These are phyloP conservation scores for Pseudocercospora crystallina DNA, from an alignment of 2,329 filamentous ascomycete genomes.

Conservation along the genomic window DNA sequence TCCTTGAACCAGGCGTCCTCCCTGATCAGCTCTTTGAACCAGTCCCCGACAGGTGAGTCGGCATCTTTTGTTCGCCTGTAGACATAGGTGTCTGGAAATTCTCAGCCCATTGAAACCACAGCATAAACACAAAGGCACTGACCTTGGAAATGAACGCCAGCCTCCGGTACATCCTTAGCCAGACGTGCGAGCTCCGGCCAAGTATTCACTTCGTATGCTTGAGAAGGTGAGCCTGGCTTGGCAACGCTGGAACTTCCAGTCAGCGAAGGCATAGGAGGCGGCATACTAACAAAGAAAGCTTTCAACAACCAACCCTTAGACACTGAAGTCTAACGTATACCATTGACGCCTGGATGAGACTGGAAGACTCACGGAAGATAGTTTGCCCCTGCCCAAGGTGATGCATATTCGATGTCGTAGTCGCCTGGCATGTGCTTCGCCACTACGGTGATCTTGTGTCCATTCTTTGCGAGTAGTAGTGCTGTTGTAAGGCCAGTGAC, in stretches of 20 bases:
- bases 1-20: conserved; percentile 72
- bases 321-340: no score
- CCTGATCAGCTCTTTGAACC: conserved; percentile 65
- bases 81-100: conserved; percentile 47
- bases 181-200: conserved; percentile 47
- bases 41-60: conserved; percentile 52
- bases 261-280: conserved; percentile 14
- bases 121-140: neutral
- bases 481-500: conserved; percentile 67
- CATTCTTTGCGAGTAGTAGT: conserved; percentile 58
- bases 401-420: conserved; percentile 87
- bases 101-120: neutral
- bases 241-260: conserved; percentile 34
- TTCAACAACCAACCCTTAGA: neutral
- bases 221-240: conserved; percentile 40
- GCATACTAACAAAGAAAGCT: neutral
- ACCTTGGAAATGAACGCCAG: conserved; percentile 74
- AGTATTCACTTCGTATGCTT: conserved; percentile 44
- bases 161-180: conserved; percentile 65
- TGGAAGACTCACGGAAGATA: conserved; percentile 55
- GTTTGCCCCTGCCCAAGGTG: conserved; percentile 85
- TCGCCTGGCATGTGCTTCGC: conserved; percentile 93
- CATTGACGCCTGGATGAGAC: neutral
- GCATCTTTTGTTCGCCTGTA: conserved; percentile 65
- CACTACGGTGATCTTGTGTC: conserved; percentile 66